A percentile compares a stretch with the other conserved stretches of the same genome.
Conservation (phyloP, 768 basidiomycete species). For the Kwoniella bestiolae region DNA sequence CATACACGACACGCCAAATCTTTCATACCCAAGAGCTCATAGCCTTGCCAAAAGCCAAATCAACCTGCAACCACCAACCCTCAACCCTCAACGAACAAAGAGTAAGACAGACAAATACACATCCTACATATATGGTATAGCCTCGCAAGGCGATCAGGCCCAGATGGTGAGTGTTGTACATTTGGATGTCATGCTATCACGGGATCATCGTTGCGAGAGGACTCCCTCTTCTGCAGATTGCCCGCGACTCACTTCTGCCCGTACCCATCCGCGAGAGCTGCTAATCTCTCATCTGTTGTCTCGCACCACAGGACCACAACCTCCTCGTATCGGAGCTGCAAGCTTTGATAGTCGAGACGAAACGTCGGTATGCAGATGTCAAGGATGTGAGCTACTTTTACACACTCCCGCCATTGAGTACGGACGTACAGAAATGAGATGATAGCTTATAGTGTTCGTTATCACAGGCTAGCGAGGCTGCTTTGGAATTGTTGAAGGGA, state of each 20-base stretch:
- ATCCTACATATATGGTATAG: neutral
- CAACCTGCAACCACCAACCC: no score
- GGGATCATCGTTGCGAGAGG: no score
- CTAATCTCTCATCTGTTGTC: no score
- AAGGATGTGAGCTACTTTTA: conserved; percentile 88
- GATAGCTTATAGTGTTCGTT: neutral
- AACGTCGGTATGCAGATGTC: conserved; percentile 87
- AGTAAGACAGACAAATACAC: no score
- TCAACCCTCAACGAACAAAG: no score
- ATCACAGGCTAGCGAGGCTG: conserved; percentile 46
- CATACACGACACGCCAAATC: neutral
- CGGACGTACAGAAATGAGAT: neutral
- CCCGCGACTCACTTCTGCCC: no score
- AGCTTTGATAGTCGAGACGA: conserved; percentile 86
- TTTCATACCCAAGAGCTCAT: no score
- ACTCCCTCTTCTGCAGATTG: no score
- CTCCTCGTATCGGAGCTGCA: conserved; percentile 57
- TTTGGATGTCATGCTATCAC: no score
- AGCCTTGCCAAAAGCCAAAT: no score
- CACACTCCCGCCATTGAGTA: no score
- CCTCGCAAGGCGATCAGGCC: neutral
- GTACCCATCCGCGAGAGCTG: no score
- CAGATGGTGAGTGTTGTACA: conserved; percentile 7
- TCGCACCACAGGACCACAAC: conserved; percentile 49
- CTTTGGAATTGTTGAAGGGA: conserved; percentile 45